Evolutionary conservation across 192 early-diverging fungal species (phyloP), one percentile per base, ranked within the genome.

Genomic region (Backusella tarrabulga): DNA sequence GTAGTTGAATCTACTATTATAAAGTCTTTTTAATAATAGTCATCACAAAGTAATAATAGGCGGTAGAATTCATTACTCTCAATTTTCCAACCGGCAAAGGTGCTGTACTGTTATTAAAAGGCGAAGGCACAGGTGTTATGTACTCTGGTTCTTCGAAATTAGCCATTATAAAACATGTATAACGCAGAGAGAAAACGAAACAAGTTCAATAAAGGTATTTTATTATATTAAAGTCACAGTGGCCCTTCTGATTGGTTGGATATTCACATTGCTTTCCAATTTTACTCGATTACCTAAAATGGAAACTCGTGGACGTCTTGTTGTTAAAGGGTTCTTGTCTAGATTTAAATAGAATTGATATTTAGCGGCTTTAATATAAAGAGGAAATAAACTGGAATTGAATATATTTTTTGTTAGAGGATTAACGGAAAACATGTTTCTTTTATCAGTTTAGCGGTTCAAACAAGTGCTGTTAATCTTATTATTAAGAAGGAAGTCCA

Each of bases 1-100:
- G 86, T 14, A 91, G 75, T 79, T 87, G 89, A 73, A 92, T 88
- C 83, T 92, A 85, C 34, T 36, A 23, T 74, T 54, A 54, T 60
- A 23, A 29, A 15, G 41, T 23, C 1, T 32, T 19, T 50, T 34
- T 50, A 68, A 21, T 36, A 36, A 19, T 12, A 35, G 67, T 21
- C 68, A 35, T 70, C 35, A 41, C 36, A 44, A 4, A 50, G 19
- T 50, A 50, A 50, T 40, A 40, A 12, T 11, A 40, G 15, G 17
- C 12, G 15, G 42, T 44, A 14, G 46, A 23, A 38, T 70, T 38
- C 68, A 70, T 38, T 36, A 63, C 56, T 63, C 56, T 63, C 26
- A 63, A 4, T 63, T 63, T 63, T 14, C 56, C 56, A 26, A 63
- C 23, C 12, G 56, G 23, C 12, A 63, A 63, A 29, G 56, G 56